Percentiles rank a stretch among this genome's conserved stretches.
These are phyloP conservation scores for Tuber calosporum DNA, from an alignment of 495 filamentous ascomycete genomes.

Conservation along the genomic window DNA sequence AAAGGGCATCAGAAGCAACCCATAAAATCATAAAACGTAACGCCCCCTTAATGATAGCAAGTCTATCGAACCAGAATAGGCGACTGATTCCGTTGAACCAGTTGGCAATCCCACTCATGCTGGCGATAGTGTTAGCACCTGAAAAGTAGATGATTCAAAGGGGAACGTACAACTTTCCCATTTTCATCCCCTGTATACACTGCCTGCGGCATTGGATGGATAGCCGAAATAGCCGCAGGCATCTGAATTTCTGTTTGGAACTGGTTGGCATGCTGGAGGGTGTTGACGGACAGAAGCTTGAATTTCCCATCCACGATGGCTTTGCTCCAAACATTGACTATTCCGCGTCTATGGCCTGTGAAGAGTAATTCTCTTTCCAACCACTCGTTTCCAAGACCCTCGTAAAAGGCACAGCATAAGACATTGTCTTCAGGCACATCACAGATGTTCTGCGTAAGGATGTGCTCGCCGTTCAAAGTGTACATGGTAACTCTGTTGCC, in stretches of 20 bases:
- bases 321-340: conserved; percentile 69
- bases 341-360: conserved; percentile 75
- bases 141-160: background rate
- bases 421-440: conserved; percentile 65
- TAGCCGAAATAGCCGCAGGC: conserved; percentile 76
- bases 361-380: conserved; percentile 78
- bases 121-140: conserved; percentile 18
- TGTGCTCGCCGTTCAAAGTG: conserved; percentile 75
- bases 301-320: conserved; percentile 47
- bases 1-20: conserved; percentile 17
- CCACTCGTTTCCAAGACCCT: conserved; percentile 87
- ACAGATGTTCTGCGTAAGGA: conserved; percentile 74
- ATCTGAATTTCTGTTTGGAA: conserved; percentile 68
- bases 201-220: conserved; percentile 70
- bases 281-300: conserved; percentile 55
- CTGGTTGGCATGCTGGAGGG: conserved; percentile 74
- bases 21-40: conserved; percentile 19
- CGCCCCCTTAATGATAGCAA: conserved; percentile 7
- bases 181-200: conserved; percentile 93
- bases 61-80: conserved; percentile 27
- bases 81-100: conserved; percentile 37
- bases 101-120: conserved; percentile 42
- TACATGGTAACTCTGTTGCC: conserved; percentile 68
- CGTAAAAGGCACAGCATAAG: conserved; percentile 81
- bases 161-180: conserved; percentile 62